Evolutionary conservation across 345 rosid genomes (phyloP).

Genomic region (Citrus reticulata): DNA sequence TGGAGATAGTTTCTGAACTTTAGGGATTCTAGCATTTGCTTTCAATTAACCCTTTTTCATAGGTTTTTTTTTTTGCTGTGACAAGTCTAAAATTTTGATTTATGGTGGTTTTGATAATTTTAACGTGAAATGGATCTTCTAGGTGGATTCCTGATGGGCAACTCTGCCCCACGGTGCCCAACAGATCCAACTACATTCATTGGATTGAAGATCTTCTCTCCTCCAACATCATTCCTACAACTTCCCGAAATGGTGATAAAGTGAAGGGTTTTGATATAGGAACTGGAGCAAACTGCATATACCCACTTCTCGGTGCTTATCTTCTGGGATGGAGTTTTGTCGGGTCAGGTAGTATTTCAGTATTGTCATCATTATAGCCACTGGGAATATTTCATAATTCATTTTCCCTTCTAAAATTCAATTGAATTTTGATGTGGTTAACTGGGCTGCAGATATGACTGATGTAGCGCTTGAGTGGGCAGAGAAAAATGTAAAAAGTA

Average conservation of each 20-base stretch:
- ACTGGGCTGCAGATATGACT: constrained; percentile 61
- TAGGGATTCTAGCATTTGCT: not conserved
- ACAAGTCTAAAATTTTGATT: not conserved
- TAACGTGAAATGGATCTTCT: constrained; percentile 5
- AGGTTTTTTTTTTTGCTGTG: not conserved
- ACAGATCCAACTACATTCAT: constrained; percentile 86
- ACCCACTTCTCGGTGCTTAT: constrained; percentile 90
- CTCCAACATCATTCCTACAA: constrained; percentile 47
- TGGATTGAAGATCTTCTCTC: constrained; percentile 90
- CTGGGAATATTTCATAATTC: not conserved
- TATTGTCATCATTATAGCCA: not conserved
- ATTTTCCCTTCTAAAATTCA: not conserved
- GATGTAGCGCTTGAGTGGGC: constrained; percentile 93
- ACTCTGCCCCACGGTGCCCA: constrained; percentile 93
- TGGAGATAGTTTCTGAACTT: not conserved
- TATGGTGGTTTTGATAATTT: not conserved
- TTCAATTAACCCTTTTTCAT: not conserved
- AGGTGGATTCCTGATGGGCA: constrained; percentile 99
- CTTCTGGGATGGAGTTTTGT: constrained; percentile 81
- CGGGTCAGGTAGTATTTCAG: constrained; percentile 55
- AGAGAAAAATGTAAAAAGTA: constrained; percentile 62
- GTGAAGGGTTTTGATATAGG: constrained; percentile 91
- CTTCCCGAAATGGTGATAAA: constrained; percentile 15
- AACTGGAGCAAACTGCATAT: constrained; percentile 92
- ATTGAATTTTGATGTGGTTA: constrained; percentile 8